phyloP scores from a whole-genome alignment of 148 eudicot species.

The Chenopodium quinoa region DNA sequence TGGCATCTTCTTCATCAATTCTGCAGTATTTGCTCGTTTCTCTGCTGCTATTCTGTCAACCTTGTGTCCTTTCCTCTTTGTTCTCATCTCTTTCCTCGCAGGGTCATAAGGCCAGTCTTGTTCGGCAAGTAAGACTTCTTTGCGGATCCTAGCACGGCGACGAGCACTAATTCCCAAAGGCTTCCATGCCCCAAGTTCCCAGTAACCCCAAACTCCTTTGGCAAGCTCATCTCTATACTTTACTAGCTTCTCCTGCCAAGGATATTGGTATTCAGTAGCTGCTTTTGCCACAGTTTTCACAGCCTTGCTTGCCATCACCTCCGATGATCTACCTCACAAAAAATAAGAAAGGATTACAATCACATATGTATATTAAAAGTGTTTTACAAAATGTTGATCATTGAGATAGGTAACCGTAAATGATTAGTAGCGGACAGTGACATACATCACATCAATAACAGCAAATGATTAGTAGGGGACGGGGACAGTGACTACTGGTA shows the following conservation, averaged over 20 bases:
- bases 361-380: neutral
- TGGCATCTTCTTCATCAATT: constrained; percentile 81
- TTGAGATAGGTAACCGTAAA: neutral
- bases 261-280: constrained; percentile 69
- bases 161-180: constrained; percentile 70
- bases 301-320: constrained; percentile 70
- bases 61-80: constrained; percentile 82
- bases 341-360: neutral
- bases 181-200: constrained; percentile 97
- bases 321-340: neutral
- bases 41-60: constrained; percentile 73
- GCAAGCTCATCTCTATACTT: constrained; percentile 76
- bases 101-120: constrained; percentile 90
- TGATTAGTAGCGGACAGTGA: neutral
- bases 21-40: constrained; percentile 71
- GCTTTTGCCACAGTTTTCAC: constrained; percentile 64
- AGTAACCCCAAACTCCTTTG: constrained; percentile 91
- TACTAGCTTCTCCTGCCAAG: constrained; percentile 75
- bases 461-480: neutral
- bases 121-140: constrained; percentile 61
- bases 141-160: constrained; percentile 63
- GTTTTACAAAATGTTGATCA: no score
- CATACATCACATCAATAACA: no score
- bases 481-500: neutral
- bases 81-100: constrained; percentile 73